Evolutionary conservation across 2,329 filamentous ascomycete species (phyloP), one percentile per base, ranked within the genome.

Genomic region (Aaosphaeria arxii): DNA sequence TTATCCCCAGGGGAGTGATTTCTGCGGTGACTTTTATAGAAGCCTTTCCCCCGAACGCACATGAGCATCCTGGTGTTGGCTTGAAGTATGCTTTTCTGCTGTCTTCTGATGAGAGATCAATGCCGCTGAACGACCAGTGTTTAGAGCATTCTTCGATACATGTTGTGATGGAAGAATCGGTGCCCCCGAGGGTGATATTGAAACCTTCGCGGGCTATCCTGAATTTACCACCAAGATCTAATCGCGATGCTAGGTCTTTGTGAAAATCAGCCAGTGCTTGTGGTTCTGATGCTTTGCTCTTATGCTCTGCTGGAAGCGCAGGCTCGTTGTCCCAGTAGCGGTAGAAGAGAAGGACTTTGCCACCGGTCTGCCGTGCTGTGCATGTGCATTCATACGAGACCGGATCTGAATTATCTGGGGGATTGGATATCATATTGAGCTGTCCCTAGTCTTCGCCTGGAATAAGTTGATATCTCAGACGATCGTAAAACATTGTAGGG

Each of bases 141-240:
- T 45, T 28, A 35, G 44, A 43, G 43, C 58, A 61, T 11, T 41
- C 47, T n/a, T 48, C 28, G 30, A 58, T 49, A 43, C 57, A 61
- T 7, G 9, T 9, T 3, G 46, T 28, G 30, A 57, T 57, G 2
- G 50, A 47, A 9, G 43, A 30, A 30, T 36, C 40, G 7, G 51
- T 54, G 9, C 58, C 58, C 31, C 53, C 58, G 11, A 61, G 48
- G 2, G 58, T 59, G 49, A 61, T 52, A 31, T 61, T 61, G 48
- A 53, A 59, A 1, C 58, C 58, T 49, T 61, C 58, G n/a, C n/a
- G 44, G 5, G 58, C 55, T 24, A 59, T 49, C 24, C 58, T 49
- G 30, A 61, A 54, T 41, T 61, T 61, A 5, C 57, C 58, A 5
- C 50, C 48, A 32, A 59, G 44, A 13, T 44, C 17, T 11, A 57